These are phyloP conservation scores for Helianthus annuus DNA, from an alignment of 129 eudicot genomes.

Conservation along the genomic window DNA sequence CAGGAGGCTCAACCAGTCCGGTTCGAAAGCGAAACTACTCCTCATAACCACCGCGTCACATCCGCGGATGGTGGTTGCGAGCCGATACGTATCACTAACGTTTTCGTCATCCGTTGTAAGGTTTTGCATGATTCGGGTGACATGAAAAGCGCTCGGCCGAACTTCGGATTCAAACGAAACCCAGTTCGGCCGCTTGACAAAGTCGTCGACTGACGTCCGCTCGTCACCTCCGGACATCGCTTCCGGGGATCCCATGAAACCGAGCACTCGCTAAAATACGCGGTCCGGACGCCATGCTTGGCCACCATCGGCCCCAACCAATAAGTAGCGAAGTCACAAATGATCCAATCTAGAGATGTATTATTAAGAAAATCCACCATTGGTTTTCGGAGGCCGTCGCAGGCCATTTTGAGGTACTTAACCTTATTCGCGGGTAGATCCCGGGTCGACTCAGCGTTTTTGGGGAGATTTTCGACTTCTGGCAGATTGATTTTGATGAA, in stretches of 20 bases:
- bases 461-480: constrained; percentile 21
- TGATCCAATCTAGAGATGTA: constrained; percentile 32
- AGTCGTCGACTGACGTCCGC: neutral
- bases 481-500: constrained; percentile 9
- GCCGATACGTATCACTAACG: constrained; percentile 15
- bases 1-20: constrained; percentile 28
- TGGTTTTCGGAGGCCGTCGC: constrained; percentile 28
- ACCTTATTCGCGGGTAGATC: constrained; percentile 29
- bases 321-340: constrained; percentile 23
- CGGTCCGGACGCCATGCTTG: constrained; percentile 3
- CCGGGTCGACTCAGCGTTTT: constrained; percentile 17
- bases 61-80: constrained; percentile 29
- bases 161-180: constrained; percentile 20
- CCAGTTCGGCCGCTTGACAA: constrained; percentile 12
- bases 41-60: constrained; percentile 26
- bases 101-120: neutral
- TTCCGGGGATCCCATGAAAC: constrained; percentile 8
- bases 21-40: constrained; percentile 33
- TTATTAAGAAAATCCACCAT: constrained; percentile 16
- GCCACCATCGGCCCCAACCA: constrained; percentile 22
- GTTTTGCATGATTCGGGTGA: neutral
- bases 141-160: constrained; percentile 13
- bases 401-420: constrained; percentile 38
- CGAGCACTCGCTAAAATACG: constrained; percentile 10
- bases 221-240: constrained; percentile 6